Percentiles rank a stretch among this genome's conserved stretches.
phyloP scores from a whole-genome alignment of 1,139 yeast species.

The Nakaseomyces delphensis region DNA sequence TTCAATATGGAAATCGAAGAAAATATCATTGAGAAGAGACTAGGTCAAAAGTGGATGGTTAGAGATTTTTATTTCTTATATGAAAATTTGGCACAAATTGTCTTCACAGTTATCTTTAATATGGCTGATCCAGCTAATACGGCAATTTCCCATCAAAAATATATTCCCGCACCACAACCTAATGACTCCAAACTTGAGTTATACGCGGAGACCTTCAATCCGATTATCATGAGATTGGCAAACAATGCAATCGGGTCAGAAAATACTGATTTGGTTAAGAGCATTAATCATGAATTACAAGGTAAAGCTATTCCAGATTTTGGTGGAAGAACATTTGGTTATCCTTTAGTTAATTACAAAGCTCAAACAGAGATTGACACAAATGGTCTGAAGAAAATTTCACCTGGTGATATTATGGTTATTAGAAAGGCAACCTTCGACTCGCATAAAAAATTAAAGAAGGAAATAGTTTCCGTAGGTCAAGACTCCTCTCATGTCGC shows the following conservation, averaged over 20 bases:
- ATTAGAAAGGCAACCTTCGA: constrained; percentile 67
- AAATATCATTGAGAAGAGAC: constrained; percentile 47
- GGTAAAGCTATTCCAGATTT: constrained; percentile 33
- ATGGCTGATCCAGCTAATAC: constrained; percentile 47
- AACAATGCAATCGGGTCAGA: constrained; percentile 36
- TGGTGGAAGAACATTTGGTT: constrained; percentile 66
- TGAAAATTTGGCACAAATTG: constrained; percentile 65
- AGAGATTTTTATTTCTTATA: constrained; percentile 68
- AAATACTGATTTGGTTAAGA: constrained; percentile 11
- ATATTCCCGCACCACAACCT: constrained; percentile 13
- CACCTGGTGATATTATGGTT: constrained; percentile 77
- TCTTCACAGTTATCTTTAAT: constrained; percentile 45
- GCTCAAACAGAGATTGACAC: constrained; percentile 55
- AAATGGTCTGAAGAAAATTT: constrained; percentile 32
- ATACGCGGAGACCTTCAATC: constrained; percentile 42
- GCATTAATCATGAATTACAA: constrained; percentile 22
- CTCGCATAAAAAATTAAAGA: constrained; percentile 52
- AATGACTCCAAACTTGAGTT: constrained; percentile 35
- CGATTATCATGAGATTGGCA: constrained; percentile 38
- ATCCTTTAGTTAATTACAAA: constrained; percentile 49
- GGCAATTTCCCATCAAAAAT: constrained; percentile 33
- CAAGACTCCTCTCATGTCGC: constrained; percentile 36
- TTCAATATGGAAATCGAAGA: constrained; percentile 58
- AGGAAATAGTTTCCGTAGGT: constrained; percentile 42
- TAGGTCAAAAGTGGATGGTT: constrained; percentile 41